These are phyloP conservation scores for Mycena venus DNA, from an alignment of 768 basidiomycete genomes.

Conservation along the genomic window DNA sequence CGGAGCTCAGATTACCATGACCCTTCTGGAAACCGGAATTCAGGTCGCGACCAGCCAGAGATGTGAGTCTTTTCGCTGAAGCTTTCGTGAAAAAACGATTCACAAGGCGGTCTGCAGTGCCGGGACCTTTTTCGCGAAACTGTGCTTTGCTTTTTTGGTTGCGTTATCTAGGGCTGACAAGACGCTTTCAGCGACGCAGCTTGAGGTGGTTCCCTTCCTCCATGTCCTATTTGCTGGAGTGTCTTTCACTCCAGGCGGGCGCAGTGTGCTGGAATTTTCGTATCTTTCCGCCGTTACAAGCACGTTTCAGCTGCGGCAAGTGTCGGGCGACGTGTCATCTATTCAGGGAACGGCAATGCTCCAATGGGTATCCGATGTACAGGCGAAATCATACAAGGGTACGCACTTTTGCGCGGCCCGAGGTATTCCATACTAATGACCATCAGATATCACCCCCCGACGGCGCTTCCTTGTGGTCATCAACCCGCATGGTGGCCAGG, in stretches of 20 bases:
- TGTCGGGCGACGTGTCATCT: conserved; percentile 27
- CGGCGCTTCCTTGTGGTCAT: conserved; percentile 63
- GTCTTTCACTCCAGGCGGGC: conserved; percentile 23
- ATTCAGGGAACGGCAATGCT: conserved; percentile 12
- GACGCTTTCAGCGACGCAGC: not conserved
- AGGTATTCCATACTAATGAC: not conserved
- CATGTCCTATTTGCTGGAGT: conserved; percentile 21
- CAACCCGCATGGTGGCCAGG: conserved; percentile 73
- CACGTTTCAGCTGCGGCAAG: conserved; percentile 24
- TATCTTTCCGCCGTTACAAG: conserved; percentile 30
- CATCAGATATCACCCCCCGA: conserved; percentile 53
- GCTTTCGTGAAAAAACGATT: not conserved
- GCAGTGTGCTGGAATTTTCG: conserved; percentile 30
- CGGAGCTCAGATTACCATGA: conserved; percentile 14
- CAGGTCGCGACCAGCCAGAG: conserved; percentile 1
- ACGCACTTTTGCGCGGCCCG: not conserved
- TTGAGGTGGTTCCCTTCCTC: conserved; percentile 26
- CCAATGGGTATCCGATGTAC: conserved; percentile 27
- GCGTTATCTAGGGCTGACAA: not conserved
- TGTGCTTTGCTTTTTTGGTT: not conserved
- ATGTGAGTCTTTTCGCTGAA: not conserved
- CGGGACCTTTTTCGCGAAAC: conserved; percentile 14
- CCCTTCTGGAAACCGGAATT: conserved; percentile 25
- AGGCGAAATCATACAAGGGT: conserved; percentile 29
- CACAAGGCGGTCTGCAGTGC: not conserved